Evolutionary conservation across 345 rosid genomes (phyloP), one percentile per base, ranked within the genome.

Genomic region (Acer saccharum): DNA sequence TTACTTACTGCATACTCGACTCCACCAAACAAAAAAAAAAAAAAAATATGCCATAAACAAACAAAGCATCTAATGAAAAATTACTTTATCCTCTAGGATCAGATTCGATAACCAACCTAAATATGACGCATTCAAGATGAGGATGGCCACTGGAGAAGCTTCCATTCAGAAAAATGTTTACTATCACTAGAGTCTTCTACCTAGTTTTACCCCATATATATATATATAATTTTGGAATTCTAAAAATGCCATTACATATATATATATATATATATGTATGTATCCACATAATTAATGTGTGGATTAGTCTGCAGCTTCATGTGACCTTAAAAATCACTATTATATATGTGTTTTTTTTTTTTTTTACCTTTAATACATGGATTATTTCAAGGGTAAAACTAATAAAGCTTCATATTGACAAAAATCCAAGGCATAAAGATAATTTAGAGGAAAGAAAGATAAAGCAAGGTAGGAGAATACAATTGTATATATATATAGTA

Each of bases 21-120:
- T n/a, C 9, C 8, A 46, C 7, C 35, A 32, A 32, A 32, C 5
- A 32, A 32, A 6, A 7, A 20, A n/a, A n/a, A n/a, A n/a, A n/a
- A n/a, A 29, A 2, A 32, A 32, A 32, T 32, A 32, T 73, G 69
- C 76, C 68, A 25, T 43, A 35, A 18, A 72, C 3, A 73, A 23
- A 35, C 9, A 2, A 44, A 14, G 78, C 72, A 65, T 66, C 72
- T 48, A 1, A 54, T 17, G 12, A 54, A 67, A 76, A 14, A 39
- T 76, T 68, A 55, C 73, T 76, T 76, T 76, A 68, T 57, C 58
- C 43, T 4, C 18, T n/a, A 16, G 79, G 72, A 76, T 68, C 73
- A 32, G 79, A 76, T 76, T 57, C 79, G 27, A 17, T 29, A n/a
- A 57, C 63, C 65, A 48, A 57, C 35, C 23, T 12, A 75, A 48